Evolutionary conservation across 768 basidiomycete species (phyloP).

Genomic region (Russula sp.): DNA sequence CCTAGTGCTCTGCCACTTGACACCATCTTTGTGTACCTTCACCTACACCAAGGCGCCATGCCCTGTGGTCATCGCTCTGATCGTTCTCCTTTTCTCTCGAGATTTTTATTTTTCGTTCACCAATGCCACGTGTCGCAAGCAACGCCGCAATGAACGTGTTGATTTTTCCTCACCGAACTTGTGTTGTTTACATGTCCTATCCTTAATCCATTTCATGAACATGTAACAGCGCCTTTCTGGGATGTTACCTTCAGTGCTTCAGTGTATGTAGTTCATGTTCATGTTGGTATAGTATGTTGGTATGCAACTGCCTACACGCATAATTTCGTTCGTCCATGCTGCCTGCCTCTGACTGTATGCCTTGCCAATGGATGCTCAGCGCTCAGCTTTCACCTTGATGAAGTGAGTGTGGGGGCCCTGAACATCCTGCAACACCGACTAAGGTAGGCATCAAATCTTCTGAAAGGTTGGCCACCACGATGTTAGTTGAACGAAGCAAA

Average conservation of each 20-base stretch:
- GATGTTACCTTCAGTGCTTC: background rate
- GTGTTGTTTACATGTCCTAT: slow-evolving; percentile 21
- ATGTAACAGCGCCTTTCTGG: background rate
- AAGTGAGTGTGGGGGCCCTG: background rate
- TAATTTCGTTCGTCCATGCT: background rate
- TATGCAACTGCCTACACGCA: background rate
- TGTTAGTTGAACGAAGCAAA: background rate
- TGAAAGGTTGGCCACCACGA: background rate
- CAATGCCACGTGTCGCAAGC: slow-evolving; percentile 9
- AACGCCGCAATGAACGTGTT: slow-evolving; percentile 19
- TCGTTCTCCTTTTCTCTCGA: background rate
- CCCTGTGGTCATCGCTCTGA: slow-evolving; percentile 11
- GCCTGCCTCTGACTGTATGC: no score
- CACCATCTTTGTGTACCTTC: background rate
- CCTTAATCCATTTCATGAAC: background rate
- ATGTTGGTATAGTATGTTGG: background rate
- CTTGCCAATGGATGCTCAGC: background rate
- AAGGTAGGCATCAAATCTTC: background rate
- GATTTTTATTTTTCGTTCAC: background rate
- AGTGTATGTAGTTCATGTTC: background rate
- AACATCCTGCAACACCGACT: no score
- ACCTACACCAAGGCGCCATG: slow-evolving; percentile 10
- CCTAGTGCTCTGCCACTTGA: slow-evolving; percentile 6
- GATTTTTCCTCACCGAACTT: slow-evolving; percentile 2
- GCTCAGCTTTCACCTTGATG: background rate